Base-by-base conservation (phyloP, 306 rosid genomes). In the Malus sylvestris region DNA sequence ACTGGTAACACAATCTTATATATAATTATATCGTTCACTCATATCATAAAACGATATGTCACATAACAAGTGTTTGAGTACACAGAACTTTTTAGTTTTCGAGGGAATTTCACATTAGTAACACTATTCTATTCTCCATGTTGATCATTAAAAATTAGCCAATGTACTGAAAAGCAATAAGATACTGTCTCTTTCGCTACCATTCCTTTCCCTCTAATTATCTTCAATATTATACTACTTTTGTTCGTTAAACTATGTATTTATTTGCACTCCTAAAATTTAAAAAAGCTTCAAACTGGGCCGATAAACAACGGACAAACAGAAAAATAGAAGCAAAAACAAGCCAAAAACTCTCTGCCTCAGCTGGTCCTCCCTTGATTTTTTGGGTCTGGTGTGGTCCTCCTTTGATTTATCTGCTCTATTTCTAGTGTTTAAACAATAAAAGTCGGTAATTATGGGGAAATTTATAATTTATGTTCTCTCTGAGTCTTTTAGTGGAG, bases 151-250 rank as follows among this genome's bases (percentile, higher is more conserved):
- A 63, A 4, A n/a, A 29, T 60, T 16, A 60, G 57, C 27, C 23
- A 13, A 51, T 60, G 46, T 15, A 53, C 16, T 63, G n/a, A 27
- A 70, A 25, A 72, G 76, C 55, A 79, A 30, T 14, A 62, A 44
- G 42, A 68, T 60, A 51, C 70, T 70, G 82, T 82, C 86, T 55
- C 74, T 51, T 64, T 76, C 85, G 69, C 69, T 61, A 6, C 81
- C 79, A 70, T 59, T 67, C 76, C 15, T 27, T 61, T 80, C 66
- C 49, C 18, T 16, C 4, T 2, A 40, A 40, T 69, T 66, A 10
- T 52, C 68, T 57, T 58, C 44, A 30, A 62, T 18, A 32, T 61
- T 23, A 23, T 23, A 46, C 3, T 18, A 20, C 16, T 70, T 23
- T 13, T 51, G 3, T 11, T 45, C 13, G 27, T 25, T 59, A 4